Base-by-base conservation (phyloP, 2,329 filamentous ascomycete genomes). In the Chaetomium sp. region DNA sequence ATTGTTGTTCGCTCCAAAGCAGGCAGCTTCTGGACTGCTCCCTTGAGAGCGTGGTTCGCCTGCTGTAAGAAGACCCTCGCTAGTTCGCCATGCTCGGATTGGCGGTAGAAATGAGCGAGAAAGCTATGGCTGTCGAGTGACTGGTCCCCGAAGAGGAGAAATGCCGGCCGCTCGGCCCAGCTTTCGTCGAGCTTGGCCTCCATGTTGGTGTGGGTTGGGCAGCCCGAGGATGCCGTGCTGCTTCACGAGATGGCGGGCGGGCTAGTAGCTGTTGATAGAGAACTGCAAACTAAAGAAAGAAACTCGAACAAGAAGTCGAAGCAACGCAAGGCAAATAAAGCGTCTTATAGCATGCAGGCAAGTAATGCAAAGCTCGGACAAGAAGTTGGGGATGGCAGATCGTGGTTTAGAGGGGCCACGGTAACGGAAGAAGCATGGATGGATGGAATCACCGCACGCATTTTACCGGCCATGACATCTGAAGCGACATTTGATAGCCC, bases 101-200 rank as follows among this genome's bases (percentile, higher is more conserved):
- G 75, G 60, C 79, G 79, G 72, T 77, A 82, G 70, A 84, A 82
- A 64, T 82, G 79, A 58, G 86, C 83, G 66, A 91, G 78, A 69
- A 89, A 86, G 70, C 79, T 79, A 73, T 89, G 85, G 71, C 87
- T 87, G 75, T 89, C 86, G 71, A 87, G 82, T 66, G 88, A 90
- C 77, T 91, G 88, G 74, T 91, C 88, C 78, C 88, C 88, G 74
- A 90, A 90, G 67, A 90, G 83, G 75, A 89, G 83, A 74, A 82
- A 84, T 60, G 80, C 78, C 75, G 83, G 77, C 73, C 80, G 76
- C 75, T 79, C 75, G 45, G 47, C 55, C 45, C 47, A 47, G 33
- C 6, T 31, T 19, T 55, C 29, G 10, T 63, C 50, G 7, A 54
- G 13, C 7, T 21, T 16, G 55, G 54, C 45, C 35, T 19, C 78